phyloP scores from a whole-genome alignment of 192 early-diverging fungal species.

The Umbelopsis vinacea region DNA sequence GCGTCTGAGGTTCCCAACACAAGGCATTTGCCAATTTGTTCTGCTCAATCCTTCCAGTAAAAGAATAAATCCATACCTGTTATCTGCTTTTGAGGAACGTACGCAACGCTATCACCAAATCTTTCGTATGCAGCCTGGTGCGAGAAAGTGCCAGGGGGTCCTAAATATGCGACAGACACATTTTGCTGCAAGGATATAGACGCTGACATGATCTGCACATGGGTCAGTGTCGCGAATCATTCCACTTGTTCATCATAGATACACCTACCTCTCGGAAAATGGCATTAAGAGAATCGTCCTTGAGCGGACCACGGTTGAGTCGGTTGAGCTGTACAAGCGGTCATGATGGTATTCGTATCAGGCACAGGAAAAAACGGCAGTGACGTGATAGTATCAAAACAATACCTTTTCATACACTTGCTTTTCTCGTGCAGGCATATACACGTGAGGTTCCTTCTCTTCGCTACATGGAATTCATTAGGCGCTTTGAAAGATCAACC shows the following conservation, averaged over 20 bases:
- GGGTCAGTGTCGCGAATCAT: constrained; percentile 35
- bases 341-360: no score
- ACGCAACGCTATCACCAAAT: constrained; percentile 81
- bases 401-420: constrained; percentile 74
- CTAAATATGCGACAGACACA: constrained; percentile 86
- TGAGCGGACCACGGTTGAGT: constrained; percentile 81
- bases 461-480: background rate
- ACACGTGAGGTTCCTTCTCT: constrained; percentile 55
- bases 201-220: constrained; percentile 87
- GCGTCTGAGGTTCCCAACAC: background rate
- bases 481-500: background rate
- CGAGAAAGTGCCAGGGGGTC: constrained; percentile 88
- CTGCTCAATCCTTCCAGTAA: background rate
- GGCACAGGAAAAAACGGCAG: no score
- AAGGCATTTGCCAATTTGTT: background rate
- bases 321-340: constrained; percentile 48
- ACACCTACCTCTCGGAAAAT: constrained; percentile 53
- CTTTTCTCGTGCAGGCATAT: constrained; percentile 78
- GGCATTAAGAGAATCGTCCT: constrained; percentile 64
- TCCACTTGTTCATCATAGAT: background rate
- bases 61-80: constrained; percentile 27
- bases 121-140: constrained; percentile 82
- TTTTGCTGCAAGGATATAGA: constrained; percentile 83
- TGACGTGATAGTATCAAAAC: no score
- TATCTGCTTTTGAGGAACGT: constrained; percentile 69